Percentiles rank a stretch among this genome's conserved stretches.
These are phyloP conservation scores for Arthrinium puccinioides DNA, from an alignment of 2,329 filamentous ascomycete species.

Conservation along the genomic window DNA sequence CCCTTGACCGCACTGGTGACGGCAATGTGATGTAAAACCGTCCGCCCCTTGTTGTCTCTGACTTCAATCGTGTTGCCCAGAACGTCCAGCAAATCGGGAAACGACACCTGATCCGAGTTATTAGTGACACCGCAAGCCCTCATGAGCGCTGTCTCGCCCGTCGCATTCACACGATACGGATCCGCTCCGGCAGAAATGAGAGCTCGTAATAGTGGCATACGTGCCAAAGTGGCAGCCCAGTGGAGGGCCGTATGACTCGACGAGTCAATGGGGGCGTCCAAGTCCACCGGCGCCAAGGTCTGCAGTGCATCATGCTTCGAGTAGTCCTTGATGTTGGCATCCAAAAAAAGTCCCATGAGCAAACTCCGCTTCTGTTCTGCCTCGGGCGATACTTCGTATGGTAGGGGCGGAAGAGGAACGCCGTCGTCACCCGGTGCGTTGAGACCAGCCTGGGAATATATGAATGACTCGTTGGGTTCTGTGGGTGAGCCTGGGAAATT, in stretches of 20 bases:
- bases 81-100: slow-evolving; percentile 83
- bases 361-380: slow-evolving; percentile 75
- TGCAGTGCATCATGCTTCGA: slow-evolving; percentile 71
- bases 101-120: slow-evolving; percentile 83
- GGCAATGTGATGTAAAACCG: slow-evolving; percentile 92
- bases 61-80: slow-evolving; percentile 87
- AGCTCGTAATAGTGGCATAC: slow-evolving; percentile 72
- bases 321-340: slow-evolving; percentile 58
- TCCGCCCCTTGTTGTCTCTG: slow-evolving; percentile 80
- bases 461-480: slow-evolving; percentile 73
- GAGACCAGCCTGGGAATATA: slow-evolving; percentile 49
- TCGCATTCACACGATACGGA: slow-evolving; percentile 79
- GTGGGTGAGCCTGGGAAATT: slow-evolving; percentile 66
- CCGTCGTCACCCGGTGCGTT: slow-evolving; percentile 42
- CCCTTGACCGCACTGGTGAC: slow-evolving; percentile 94
- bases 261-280: slow-evolving; percentile 87
- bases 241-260: slow-evolving; percentile 87
- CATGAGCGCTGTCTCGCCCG: slow-evolving; percentile 88
- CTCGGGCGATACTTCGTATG: slow-evolving; percentile 52
- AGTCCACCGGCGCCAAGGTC: slow-evolving; percentile 67
- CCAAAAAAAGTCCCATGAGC: slow-evolving; percentile 76
- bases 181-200: slow-evolving; percentile 80
- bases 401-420: slow-evolving; percentile 58
- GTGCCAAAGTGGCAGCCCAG: slow-evolving; percentile 90
- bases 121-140: slow-evolving; percentile 90